Evolutionary conservation across 1,284 basidiomycete species (phyloP).

Genomic region (Fomes fomentarius): DNA sequence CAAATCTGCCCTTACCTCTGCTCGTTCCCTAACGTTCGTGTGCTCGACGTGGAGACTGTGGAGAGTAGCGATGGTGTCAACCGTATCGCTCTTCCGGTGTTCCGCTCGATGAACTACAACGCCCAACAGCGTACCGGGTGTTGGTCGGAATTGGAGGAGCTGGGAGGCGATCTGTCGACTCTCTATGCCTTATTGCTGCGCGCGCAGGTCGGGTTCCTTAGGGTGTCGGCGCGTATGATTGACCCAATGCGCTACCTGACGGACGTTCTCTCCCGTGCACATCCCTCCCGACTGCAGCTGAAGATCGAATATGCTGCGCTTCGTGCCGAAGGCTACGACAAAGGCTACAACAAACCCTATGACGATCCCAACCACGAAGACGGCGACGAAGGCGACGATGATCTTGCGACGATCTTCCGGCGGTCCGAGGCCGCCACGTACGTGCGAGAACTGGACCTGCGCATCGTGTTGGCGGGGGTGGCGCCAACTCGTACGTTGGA

Average conservation of each 20-base stretch:
- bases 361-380: no score
- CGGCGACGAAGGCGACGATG: no score
- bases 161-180: background rate
- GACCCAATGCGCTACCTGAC: background rate
- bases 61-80: no score
- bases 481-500: no score
- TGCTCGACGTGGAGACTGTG: no score
- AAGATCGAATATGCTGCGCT: constrained; percentile 1
- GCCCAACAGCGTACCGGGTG: background rate
- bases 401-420: no score
- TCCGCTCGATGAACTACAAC: constrained; percentile 6
- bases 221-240: background rate
- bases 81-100: constrained; percentile 3
- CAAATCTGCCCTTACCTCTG: constrained; percentile 8
- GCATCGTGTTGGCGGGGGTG: no score
- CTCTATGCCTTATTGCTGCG: constrained; percentile 1
- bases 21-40: constrained; percentile 11
- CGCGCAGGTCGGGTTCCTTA: background rate
- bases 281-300: background rate
- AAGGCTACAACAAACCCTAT: no score
- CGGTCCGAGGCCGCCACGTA: no score
- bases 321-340: no score
- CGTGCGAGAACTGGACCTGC: no score
- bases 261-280: constrained; percentile 1
- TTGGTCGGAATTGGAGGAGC: constrained; percentile 6